phyloP scores from a whole-genome alignment of 257 asterid species.

The Mitragyna speciosa region DNA sequence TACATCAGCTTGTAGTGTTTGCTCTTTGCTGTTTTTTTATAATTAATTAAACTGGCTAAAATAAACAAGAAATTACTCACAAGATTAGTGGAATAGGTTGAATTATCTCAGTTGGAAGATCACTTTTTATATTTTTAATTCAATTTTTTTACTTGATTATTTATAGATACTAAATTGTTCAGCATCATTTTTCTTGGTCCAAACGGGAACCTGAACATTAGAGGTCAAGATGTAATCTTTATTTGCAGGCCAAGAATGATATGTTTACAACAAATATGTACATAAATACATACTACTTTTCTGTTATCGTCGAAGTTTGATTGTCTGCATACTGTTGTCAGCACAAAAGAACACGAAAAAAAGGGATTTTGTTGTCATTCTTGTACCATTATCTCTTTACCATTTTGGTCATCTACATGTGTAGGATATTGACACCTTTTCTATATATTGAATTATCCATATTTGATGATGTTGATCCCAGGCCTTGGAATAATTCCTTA shows the following conservation, averaged over 20 bases:
- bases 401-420: background rate
- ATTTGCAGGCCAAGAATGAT: constrained; percentile 13
- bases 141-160: background rate
- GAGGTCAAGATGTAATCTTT: background rate
- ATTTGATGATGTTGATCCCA: background rate
- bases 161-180: background rate
- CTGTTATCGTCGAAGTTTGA: background rate
- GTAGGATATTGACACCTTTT: background rate
- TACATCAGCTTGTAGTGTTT: background rate
- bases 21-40: background rate
- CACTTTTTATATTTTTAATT: background rate
- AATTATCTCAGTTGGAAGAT: background rate
- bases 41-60: background rate
- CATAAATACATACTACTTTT: background rate
- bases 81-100: background rate
- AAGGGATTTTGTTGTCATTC: background rate
- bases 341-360: background rate
- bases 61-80: background rate
- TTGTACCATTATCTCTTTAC: background rate
- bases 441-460: background rate
- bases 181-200: background rate
- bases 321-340: background rate
- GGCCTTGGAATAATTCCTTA: background rate
- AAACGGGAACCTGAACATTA: background rate
- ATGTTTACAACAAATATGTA: background rate